Evolutionary conservation across 2,329 filamentous ascomycete species (phyloP), one percentile per base, ranked within the genome.

Genomic region (Escovopsis weberi): DNA sequence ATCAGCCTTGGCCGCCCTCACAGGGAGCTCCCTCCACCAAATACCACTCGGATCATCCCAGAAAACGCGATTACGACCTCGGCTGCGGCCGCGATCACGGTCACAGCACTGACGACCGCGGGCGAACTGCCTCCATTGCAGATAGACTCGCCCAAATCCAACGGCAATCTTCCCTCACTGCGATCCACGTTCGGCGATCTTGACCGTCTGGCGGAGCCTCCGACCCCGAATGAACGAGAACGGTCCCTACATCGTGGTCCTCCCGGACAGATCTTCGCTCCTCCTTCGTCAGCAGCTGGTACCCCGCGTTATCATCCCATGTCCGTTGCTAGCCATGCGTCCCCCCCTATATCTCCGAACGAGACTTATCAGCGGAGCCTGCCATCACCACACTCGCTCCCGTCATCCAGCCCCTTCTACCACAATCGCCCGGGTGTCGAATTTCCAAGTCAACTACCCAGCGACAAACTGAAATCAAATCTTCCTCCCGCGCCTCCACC

Each of bases 321-420:
- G 36, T 40, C 56, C 8, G 48, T 49, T 10, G 50, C 48, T 10
- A 51, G 48, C 30, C 55, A 57, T 44, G 47, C 52, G 18, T 62
- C 70, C 18, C 68, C 72, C 10, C 70, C 71, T 2, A 61, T 68
- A 12, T 75, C 71, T 4, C 68, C 70, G 12, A 64, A 66, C 41
- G 68, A 73, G 15, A 55, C 53, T 15, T 70, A 65, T 45, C 55
- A 58, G n/a, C 58, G 60, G 45, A 65, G 64, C 33, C 59, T 72
- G 12, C 61, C 64, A 4, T 75, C 72, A 8, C 70, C 72, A 3
- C 62, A 63, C 37, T 62, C 63, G 4, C 45, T 66, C 7, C 53
- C 62, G n/a, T 55, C 55, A 12, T 54, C 61, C 23, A 66, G 64
- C 35, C 61, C 60, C 12, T 67, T 63, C 47, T 57, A 55, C 35